Base-by-base conservation (phyloP, 2,329 filamentous ascomycete species). In the Delphinella strobiligena region DNA sequence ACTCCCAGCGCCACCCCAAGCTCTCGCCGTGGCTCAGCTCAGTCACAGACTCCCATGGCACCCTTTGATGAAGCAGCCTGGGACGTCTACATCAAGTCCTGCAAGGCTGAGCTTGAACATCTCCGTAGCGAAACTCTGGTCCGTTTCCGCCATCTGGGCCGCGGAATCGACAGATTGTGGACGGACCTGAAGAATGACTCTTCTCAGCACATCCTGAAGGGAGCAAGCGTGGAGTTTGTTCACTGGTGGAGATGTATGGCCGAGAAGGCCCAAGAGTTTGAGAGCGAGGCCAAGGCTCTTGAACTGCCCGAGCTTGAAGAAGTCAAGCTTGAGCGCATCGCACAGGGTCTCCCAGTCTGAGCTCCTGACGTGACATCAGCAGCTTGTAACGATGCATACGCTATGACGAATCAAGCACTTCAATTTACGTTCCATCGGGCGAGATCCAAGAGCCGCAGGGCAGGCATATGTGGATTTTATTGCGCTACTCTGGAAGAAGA, bases 141-240 rank as follows among this genome's bases (percentile, higher is more conserved):
- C 3, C 62, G 64, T 38, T 59, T 69, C 40, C 61, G 61, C 24
- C 66, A 67, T 42, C 48, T 47, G 19, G 50, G 46, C 12, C 43
- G 50, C 32, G 50, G 42, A 11, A 47, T 56, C 37, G 51, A 56
- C 36, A 49, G 46, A 31, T 32, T 49, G 34, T 45, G 48, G 31
- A 38, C 45, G 12, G 53, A 55, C 29, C 31, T 39, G 9, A 34
- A 30, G 22, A 18, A 14, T 12, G 41, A 43, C 29, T 18, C 22
- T 11, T 14, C 18, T 9, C 36, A 43, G 9, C 36, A 19, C 16
- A 31, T 43, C 1, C 16, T 33, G 7, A 43, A 48, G 18, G 41
- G 48, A 11, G 54, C 54, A 10, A 42, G 54, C 34, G 50, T 50
- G 19, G 50, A 54, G 4, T 64, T 65, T 42, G 55, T 58, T 45